phyloP scores from a whole-genome alignment of 345 rosid genomes.

The Viola odorata region DNA sequence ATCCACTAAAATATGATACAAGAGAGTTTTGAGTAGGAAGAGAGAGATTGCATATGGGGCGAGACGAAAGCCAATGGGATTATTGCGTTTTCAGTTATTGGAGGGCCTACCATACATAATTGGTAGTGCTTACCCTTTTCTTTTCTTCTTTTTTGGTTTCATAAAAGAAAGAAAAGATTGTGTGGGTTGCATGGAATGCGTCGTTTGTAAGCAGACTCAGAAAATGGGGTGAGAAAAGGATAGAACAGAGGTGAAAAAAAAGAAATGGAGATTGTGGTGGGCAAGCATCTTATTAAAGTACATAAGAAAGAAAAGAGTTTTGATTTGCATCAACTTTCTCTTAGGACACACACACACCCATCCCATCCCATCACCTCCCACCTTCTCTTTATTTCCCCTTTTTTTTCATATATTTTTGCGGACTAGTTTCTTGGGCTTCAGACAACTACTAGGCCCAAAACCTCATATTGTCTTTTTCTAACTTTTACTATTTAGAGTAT shows the following conservation, averaged over 20 bases:
- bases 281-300: constrained; percentile 50
- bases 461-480: too few relatives aligned
- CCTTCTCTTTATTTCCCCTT: constrained; percentile 15
- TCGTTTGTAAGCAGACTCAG: constrained; percentile 69
- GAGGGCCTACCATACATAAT: constrained; percentile 33
- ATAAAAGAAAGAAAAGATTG: constrained; percentile 12
- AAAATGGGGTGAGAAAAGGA: constrained; percentile 26
- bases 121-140: constrained; percentile 35
- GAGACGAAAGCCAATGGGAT: constrained; percentile 15
- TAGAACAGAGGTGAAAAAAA: constrained; percentile 19
- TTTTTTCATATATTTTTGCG: not conserved
- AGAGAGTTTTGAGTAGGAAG: constrained; percentile 35
- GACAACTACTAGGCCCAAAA: too few relatives aligned
- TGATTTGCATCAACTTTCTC: constrained; percentile 14
- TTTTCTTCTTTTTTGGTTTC: constrained; percentile 19
- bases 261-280: constrained; percentile 39
- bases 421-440: too few relatives aligned
- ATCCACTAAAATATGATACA: constrained; percentile 18
- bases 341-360: constrained; percentile 27
- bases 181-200: constrained; percentile 62
- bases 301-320: constrained; percentile 8
- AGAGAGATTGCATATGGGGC: constrained; percentile 4
- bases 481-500: too few relatives aligned
- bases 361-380: constrained; percentile 5
- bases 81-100: constrained; percentile 10